Evolutionary conservation across 441 rosid species (phyloP), one percentile per base, ranked within the genome.

Genomic region (Erodium moschatum): DNA sequence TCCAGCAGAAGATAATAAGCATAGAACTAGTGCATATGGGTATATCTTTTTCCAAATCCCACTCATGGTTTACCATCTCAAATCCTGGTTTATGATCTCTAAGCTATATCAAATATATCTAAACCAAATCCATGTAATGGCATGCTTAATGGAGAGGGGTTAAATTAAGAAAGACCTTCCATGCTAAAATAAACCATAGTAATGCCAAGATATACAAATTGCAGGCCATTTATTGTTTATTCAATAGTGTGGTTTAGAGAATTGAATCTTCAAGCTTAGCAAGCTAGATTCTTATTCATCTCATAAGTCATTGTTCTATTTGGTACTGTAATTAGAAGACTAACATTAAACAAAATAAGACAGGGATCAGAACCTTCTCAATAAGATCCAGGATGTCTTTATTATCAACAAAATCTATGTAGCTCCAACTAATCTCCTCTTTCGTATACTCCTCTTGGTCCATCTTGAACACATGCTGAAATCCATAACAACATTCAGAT

Each of bases 401-500:
- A 73, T 94, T 94, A 74, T 94, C 99, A 60, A 91, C 99, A 76
- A 94, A 94, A 74, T 94, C 97, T 72, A 94, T 91, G 86, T 94
- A 88, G 82, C 97, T 94, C 97, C 99, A 94, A 74, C 89, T 73
- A 40, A 94, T 94, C 79, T 86, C 82, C 79, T 94, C 99, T 79
- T 94, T 91, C 50, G 94, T 89, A 75, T 94, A 94, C 76, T 94
- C 96, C 79, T 94, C 97, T 76, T 94, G 99, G 79, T 94, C 97
- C 97, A 89, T 94, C 87, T 94, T 94, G 81, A 94, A 94, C 73
- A 94, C 97, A 10, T 94, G 99, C 97, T 91, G 96, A 68, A 83
- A 72, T 63, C 67, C 63, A 74, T 44, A 13, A 54, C 40, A 35
- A 73, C 4, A 69, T 74, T 71, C 18, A 63, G 73, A 70, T 35